phyloP scores from a whole-genome alignment of 345 rosid species.

The Dovyalis caffra region DNA sequence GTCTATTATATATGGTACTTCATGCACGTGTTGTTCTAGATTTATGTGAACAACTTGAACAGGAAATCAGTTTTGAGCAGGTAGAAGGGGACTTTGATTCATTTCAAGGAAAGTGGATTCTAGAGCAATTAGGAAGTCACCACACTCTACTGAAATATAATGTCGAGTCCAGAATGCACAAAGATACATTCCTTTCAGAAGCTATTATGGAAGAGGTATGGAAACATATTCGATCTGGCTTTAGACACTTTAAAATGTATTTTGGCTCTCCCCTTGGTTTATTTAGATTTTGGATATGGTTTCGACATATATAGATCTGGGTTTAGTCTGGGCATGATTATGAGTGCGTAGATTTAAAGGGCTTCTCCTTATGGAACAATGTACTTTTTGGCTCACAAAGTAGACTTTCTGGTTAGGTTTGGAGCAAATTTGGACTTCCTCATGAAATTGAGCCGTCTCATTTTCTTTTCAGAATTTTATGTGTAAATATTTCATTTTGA shows the following conservation, averaged over 20 bases:
- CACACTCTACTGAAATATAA: conserved; percentile 85
- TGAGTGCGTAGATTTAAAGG: not conserved
- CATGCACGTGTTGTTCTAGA: conserved; percentile 94
- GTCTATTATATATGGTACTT: conserved; percentile 90
- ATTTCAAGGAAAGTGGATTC: conserved; percentile 88
- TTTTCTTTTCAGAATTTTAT: not conserved
- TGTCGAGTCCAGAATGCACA: conserved; percentile 89
- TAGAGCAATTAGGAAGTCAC: conserved; percentile 85
- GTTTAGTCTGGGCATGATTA: not conserved
- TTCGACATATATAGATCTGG: not conserved
- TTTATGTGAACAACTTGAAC: conserved; percentile 71
- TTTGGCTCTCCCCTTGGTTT: not conserved
- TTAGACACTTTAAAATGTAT: not conserved
- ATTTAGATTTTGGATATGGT: not conserved
- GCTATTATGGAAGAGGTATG: conserved; percentile 97
- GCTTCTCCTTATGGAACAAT: not conserved
- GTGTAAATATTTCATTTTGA: not conserved
- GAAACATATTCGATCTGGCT: not conserved
- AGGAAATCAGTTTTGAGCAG: conserved; percentile 86
- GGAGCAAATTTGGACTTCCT: not conserved
- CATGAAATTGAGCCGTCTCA: not conserved
- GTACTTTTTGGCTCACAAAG: not conserved
- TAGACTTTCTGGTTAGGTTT: not conserved
- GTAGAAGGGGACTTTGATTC: conserved; percentile 94
- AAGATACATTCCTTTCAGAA: conserved; percentile 87